Evolutionary conservation across 495 filamentous ascomycete species (phyloP), one percentile per base, ranked within the genome.

Genomic region (Chaetomium fimeti): DNA sequence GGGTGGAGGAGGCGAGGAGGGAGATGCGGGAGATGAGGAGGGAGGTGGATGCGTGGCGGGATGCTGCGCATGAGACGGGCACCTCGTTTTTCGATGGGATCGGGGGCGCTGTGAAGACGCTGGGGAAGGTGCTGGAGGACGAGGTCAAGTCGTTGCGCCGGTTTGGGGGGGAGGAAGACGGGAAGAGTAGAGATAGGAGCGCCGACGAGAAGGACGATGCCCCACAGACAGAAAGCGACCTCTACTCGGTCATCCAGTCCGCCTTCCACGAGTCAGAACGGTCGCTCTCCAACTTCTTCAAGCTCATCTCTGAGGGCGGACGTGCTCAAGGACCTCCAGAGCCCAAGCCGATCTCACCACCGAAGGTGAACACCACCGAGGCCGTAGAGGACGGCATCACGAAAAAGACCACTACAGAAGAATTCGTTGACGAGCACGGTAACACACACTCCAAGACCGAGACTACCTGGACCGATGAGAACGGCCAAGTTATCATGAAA

Each of bases 221-320:
- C 16, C 57, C 64, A 7, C 32, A 64, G 36, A 69, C 68, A 1
- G 68, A 69, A 22, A 49, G 27, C 20, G 68, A 69, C 9, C 57
- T 69, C 6, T 65, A 64, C 29, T 47, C 61, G 24, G 45, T 57
- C 40, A 56, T 67, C 40, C 57, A 57, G 24, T 62, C 65, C 13
- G 61, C 65, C 29, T 69, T 67, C 47, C 61, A 65, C 49, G 61
- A 69, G 47, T 67, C 65, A 22, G 62, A 69, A 36, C 68, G 65
- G 16, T 69, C 68, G 5, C 68, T 69, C 12, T 62, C 65, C 28
- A 68, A 45, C 25, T 62, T 69, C 13, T 61, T 69, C 54, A 69
- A 59, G 47, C 29, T 58, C 4, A 22, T 69, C 53, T 40, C 65
- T 11, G 61, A 62, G 12, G 61, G 43, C 42, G 25, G 62, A 56